phyloP scores from a whole-genome alignment of 1,139 yeast genomes.

The Saccharomyces hybrid region DNA sequence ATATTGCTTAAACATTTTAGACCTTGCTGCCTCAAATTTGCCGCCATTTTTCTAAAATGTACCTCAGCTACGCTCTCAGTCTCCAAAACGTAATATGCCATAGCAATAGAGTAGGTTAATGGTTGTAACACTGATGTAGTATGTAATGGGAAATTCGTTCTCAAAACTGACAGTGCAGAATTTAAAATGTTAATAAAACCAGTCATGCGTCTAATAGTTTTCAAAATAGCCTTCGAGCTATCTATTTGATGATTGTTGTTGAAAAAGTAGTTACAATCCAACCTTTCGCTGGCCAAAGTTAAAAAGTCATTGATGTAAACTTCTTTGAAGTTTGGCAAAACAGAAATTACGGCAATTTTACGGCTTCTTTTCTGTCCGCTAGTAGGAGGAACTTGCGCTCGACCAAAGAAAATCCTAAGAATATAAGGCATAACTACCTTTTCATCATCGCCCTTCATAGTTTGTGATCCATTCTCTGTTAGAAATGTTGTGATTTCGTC shows the following conservation, averaged over 20 bases:
- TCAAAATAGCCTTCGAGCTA: conserved; percentile 18
- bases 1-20: conserved; percentile 49
- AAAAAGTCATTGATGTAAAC: conserved; percentile 53
- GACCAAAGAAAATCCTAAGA: conserved; percentile 74
- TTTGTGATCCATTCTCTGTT: conserved; percentile 43
- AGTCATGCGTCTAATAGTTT: conserved; percentile 44
- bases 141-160: conserved; percentile 47
- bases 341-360: conserved; percentile 67
- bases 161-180: conserved; percentile 57
- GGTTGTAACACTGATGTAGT: conserved; percentile 52
- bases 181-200: conserved; percentile 68
- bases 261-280: conserved; percentile 39
- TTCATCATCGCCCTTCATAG: conserved; percentile 54
- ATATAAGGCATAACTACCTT: conserved; percentile 59
- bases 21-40: conserved; percentile 52
- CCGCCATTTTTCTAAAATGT: conserved; percentile 39
- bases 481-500: conserved; percentile 73
- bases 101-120: conserved; percentile 48
- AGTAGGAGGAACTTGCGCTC: conserved; percentile 54
- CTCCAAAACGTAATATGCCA: conserved; percentile 45
- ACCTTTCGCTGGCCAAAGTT: conserved; percentile 50
- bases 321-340: conserved; percentile 56
- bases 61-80: conserved; percentile 17
- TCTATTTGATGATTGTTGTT: conserved; percentile 25
- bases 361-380: conserved; percentile 68